phyloP scores from a whole-genome alignment of 805 yeast genomes.

The Kuraishia ogatae region DNA sequence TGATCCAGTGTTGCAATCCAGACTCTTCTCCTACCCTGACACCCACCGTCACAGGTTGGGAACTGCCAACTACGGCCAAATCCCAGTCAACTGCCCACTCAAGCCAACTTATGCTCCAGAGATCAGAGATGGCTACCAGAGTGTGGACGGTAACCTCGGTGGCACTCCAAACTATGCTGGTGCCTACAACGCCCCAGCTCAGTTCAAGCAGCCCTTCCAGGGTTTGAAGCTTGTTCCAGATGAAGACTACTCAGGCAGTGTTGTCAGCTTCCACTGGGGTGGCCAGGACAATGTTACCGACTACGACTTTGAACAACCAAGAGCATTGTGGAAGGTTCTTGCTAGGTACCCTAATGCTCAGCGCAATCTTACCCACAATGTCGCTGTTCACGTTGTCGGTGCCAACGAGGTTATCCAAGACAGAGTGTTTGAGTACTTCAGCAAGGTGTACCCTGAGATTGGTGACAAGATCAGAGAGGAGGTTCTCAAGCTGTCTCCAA shows the following conservation, averaged over 20 bases:
- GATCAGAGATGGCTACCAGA: conserved; percentile 78
- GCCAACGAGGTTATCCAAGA: conserved; percentile 77
- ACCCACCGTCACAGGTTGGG: conserved; percentile 81
- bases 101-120: conserved; percentile 56
- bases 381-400: conserved; percentile 60
- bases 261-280: conserved; percentile 78
- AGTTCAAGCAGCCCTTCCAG: conserved; percentile 29
- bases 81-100: conserved; percentile 85
- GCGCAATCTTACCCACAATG: conserved; percentile 72
- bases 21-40: conserved; percentile 77
- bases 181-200: conserved; percentile 41
- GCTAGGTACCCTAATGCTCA: conserved; percentile 78
- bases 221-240: conserved; percentile 14
- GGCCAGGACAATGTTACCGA: conserved; percentile 36
- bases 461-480: conserved; percentile 63
- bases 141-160: conserved; percentile 64
- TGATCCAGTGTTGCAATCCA: conserved; percentile 77
- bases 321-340: conserved; percentile 69
- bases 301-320: conserved; percentile 70
- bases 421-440: conserved; percentile 67
- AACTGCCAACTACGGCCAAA: conserved; percentile 59
- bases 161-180: conserved; percentile 67
- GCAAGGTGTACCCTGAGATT: conserved; percentile 61
- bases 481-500: conserved; percentile 40
- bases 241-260: conserved; percentile 24